Conservation (phyloP, 192 early-diverging fungal species). For the Coemansia sp. region DNA sequence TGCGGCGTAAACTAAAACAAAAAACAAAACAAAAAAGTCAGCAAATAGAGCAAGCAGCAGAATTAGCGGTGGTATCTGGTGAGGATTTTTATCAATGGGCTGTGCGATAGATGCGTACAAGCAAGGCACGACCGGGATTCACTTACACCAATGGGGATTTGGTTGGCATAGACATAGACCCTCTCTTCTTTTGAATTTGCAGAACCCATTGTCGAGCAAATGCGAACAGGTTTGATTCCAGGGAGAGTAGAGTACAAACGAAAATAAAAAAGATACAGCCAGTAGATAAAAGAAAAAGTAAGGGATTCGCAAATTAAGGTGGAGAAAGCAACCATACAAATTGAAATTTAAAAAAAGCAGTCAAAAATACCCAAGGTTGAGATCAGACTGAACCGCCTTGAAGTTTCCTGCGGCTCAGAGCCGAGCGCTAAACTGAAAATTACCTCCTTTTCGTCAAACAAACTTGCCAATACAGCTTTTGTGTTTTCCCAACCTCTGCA, state of each 20-base stretch:
- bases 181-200: conserved; percentile 49
- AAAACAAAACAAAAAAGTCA: not conserved
- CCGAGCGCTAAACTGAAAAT: too few species aligned
- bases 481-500: too few species aligned
- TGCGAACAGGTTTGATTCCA: not conserved
- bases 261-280: not conserved
- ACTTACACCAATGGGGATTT: conserved; percentile 52
- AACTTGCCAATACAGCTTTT: too few species aligned
- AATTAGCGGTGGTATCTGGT: not conserved
- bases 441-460: too few species aligned
- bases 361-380: too few species aligned
- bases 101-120: not conserved
- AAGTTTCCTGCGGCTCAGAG: too few species aligned
- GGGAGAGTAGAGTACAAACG: not conserved
- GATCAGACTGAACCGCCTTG: too few species aligned
- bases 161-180: conserved; percentile 43
- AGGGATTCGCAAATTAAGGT: not conserved
- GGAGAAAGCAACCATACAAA: not conserved
- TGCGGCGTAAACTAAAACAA: conserved; percentile 37
- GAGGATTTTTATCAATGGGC: too few species aligned
- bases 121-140: not conserved
- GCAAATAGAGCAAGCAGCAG: not conserved
- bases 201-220: conserved; percentile 40
- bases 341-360: too few species aligned
- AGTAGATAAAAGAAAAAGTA: not conserved